phyloP scores from a whole-genome alignment of 2,329 filamentous ascomycete genomes.

The Rachicladosporium sp. region DNA sequence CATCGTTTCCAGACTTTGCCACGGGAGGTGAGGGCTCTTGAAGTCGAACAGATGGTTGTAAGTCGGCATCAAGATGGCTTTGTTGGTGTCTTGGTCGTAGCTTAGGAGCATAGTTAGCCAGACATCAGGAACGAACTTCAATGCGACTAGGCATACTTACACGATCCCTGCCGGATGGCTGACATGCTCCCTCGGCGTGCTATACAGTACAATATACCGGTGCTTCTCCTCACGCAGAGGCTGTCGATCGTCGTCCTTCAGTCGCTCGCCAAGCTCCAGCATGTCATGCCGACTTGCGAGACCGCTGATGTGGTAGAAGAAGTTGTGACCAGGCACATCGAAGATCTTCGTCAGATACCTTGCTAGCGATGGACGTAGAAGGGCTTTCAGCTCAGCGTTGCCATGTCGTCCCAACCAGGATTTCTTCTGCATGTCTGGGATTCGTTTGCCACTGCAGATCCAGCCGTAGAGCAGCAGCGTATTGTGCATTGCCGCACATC shows the following conservation, averaged over 20 bases:
- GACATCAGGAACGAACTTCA: too few relatives aligned
- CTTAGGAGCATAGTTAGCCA: too few relatives aligned
- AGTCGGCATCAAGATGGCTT: constrained; percentile 22
- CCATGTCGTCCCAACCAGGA: constrained; percentile 23
- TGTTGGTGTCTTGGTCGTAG: constrained; percentile 18
- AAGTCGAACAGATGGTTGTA: constrained; percentile 22
- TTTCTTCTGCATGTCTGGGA: constrained; percentile 17
- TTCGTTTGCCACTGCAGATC: constrained; percentile 21
- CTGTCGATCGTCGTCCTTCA: constrained; percentile 16
- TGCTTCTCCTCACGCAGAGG: constrained; percentile 15
- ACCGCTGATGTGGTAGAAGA: constrained; percentile 22
- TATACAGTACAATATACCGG: constrained; percentile 20
- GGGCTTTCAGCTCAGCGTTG: constrained; percentile 13
- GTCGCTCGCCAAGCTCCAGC: constrained; percentile 18
- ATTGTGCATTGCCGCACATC: constrained; percentile 23
- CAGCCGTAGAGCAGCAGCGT: constrained; percentile 23
- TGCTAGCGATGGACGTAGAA: constrained; percentile 17
- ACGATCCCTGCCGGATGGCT: constrained; percentile 21
- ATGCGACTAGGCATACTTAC: too few relatives aligned
- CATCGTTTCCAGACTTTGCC: constrained; percentile 23
- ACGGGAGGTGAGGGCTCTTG: constrained; percentile 18
- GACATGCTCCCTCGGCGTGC: constrained; percentile 17
- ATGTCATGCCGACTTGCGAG: constrained; percentile 18
- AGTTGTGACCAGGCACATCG: constrained; percentile 19
- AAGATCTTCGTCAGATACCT: constrained; percentile 21